Base-by-base conservation (phyloP, 2,329 filamentous ascomycete species). In the Lasiodiplodia theobromae region DNA sequence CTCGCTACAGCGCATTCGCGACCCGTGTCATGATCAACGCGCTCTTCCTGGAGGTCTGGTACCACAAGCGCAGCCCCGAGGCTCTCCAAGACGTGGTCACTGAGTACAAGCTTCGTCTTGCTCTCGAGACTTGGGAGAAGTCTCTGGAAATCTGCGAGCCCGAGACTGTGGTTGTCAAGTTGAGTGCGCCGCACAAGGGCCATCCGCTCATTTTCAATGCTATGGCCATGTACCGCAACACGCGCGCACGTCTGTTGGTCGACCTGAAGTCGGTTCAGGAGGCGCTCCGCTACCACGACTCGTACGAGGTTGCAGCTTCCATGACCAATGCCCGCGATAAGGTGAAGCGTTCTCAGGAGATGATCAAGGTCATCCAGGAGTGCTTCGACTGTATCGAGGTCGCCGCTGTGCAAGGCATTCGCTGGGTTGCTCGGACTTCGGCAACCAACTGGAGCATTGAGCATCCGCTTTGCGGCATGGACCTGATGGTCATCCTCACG, bases 401-500 rank as follows among this genome's bases (percentile, higher is more conserved):
- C 60, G 95, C 95, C 68, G 95, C 96, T 56, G 84, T 94, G 71
- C 94, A 97, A 80, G 96, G 95, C 72, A 94, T 98, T 73, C 93
- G 95, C 75, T 98, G 96, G 95, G 94, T 98, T 71, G 95, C 95
- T n/a, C 91, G 94, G 73, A 97, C 95, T 25, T 97, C 94, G 57
- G 94, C 96, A 25, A 97, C 96, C 57, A 98, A 98, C 82, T 99
- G 96, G 96, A 98, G 95, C 79, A 93, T 98, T 70, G 96, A 99
- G 84, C 95, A 99, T 80, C 94, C 96, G 65, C 89, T 99, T 69
- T 97, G 94, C 77, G 95, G 95, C 71, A 89, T 99, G 84, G 96
- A 99, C 80, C 87, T 98, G 73, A 97, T 99, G 89, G 96, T 98
- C 79, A 96, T 97, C 74, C 90, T 99, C 74, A 97, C 93, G 76